A percentile compares a stretch with the other conserved stretches of the same genome.
phyloP scores from a whole-genome alignment of 2,329 filamentous ascomycete species.

The Aspergillus melleus region DNA sequence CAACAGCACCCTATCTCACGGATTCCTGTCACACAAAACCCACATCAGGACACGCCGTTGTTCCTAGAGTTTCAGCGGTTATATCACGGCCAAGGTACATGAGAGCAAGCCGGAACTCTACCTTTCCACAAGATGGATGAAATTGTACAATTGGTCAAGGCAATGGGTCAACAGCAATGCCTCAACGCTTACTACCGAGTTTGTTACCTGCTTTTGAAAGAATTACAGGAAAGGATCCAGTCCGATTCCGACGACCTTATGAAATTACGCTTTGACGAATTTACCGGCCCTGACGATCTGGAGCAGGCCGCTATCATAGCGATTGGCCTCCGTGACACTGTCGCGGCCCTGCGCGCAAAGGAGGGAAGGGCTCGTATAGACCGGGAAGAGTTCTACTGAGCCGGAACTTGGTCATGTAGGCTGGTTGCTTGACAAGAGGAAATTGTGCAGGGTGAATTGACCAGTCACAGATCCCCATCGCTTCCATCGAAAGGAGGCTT shows the following conservation, averaged over 20 bases:
- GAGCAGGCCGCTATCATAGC: background rate
- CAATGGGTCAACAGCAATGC: background rate
- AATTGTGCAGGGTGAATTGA: background rate
- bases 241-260: background rate
- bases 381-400: background rate
- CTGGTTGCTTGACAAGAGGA: background rate
- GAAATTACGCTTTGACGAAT: background rate
- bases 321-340: background rate
- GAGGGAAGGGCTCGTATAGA: background rate
- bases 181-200: background rate
- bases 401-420: background rate
- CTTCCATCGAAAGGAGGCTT: background rate
- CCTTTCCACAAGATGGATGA: background rate
- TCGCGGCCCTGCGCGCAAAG: background rate
- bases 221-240: background rate
- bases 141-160: background rate
- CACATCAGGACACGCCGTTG: too few species aligned
- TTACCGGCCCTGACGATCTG: background rate
- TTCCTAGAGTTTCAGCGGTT: background rate
- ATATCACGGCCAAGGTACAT: background rate
- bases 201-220: background rate
- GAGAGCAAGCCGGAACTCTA: background rate
- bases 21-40: too few species aligned
- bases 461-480: background rate
- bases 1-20: too few species aligned